Evolutionary conservation across 768 basidiomycete genomes (phyloP).

Genomic region (Boletus vermiculosoides): DNA sequence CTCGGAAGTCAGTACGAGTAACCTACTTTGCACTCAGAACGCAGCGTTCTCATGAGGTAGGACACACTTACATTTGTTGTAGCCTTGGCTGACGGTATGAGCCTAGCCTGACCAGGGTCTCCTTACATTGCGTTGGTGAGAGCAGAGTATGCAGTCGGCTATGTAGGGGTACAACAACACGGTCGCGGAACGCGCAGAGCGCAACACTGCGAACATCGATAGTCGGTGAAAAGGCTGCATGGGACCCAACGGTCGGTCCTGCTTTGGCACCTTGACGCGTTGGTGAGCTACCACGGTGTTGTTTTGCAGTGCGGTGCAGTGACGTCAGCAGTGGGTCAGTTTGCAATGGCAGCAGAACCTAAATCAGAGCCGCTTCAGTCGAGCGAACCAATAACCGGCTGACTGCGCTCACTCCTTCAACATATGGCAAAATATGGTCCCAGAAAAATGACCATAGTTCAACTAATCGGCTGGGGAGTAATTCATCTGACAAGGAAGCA

Average conservation of each 20-base stretch:
- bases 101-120: conserved; percentile 52
- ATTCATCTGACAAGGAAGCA: conserved; percentile 70
- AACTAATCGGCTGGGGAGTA: conserved; percentile 72
- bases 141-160: conserved; percentile 56
- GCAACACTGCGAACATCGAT: conserved; percentile 85
- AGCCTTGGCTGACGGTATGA: conserved; percentile 66
- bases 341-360: conserved; percentile 62
- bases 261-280: conserved; percentile 49
- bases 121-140: conserved; percentile 52
- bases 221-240: conserved; percentile 41
- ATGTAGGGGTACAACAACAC: conserved; percentile 67
- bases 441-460: conserved; percentile 95
- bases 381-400: background rate
- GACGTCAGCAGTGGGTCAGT: conserved; percentile 64
- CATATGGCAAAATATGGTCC: conserved; percentile 82
- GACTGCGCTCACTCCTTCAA: conserved; percentile 68
- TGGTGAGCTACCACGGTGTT: conserved; percentile 52
- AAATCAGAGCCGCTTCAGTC: conserved; percentile 24
- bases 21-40: conserved; percentile 39
- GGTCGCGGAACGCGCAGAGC: conserved; percentile 76
- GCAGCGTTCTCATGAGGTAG: background rate
- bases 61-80: conserved; percentile 68
- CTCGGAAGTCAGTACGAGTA: conserved; percentile 74
- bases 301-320: conserved; percentile 61
- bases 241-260: conserved; percentile 26